phyloP scores from a whole-genome alignment of 2,329 filamentous ascomycete species.

The Ophiostoma sp. region DNA sequence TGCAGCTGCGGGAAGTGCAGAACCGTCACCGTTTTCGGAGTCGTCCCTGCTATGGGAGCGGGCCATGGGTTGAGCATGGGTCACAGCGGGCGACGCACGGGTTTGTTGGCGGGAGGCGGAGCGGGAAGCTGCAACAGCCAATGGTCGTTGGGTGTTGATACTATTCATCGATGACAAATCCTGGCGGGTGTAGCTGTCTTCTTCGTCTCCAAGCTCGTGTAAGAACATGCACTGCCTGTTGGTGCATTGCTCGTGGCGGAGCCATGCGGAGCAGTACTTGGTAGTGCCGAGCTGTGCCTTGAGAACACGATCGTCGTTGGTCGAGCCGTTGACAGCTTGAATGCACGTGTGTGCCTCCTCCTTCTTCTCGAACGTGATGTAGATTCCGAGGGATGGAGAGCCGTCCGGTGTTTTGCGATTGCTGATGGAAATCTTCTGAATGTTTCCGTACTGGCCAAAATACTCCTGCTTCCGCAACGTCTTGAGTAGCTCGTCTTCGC shows the following conservation, averaged over 20 bases:
- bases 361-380: constrained; percentile 94
- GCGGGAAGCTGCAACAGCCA: constrained; percentile 49
- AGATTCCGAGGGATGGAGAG: constrained; percentile 87
- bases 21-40: constrained; percentile 68
- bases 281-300: constrained; percentile 81
- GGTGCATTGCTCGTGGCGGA: constrained; percentile 88
- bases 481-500: constrained; percentile 86
- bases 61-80: constrained; percentile 57
- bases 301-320: constrained; percentile 80
- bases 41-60: constrained; percentile 74
- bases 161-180: constrained; percentile 94
- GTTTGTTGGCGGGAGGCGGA: constrained; percentile 50
- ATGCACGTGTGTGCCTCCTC: constrained; percentile 89
- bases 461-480: constrained; percentile 87
- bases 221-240: constrained; percentile 98
- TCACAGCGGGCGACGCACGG: constrained; percentile 31
- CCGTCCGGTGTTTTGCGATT: constrained; percentile 75
- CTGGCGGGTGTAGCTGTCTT: constrained; percentile 91
- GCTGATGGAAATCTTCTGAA: constrained; percentile 97
- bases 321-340: constrained; percentile 81
- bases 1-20: constrained; percentile 86
- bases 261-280: constrained; percentile 96
- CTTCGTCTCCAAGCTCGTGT: constrained; percentile 96
- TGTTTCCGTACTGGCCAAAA: constrained; percentile 97
- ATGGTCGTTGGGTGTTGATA: constrained; percentile 68